These are phyloP conservation scores for Zarea fungicola DNA, from an alignment of 2,329 filamentous ascomycete species.

Conservation along the genomic window DNA sequence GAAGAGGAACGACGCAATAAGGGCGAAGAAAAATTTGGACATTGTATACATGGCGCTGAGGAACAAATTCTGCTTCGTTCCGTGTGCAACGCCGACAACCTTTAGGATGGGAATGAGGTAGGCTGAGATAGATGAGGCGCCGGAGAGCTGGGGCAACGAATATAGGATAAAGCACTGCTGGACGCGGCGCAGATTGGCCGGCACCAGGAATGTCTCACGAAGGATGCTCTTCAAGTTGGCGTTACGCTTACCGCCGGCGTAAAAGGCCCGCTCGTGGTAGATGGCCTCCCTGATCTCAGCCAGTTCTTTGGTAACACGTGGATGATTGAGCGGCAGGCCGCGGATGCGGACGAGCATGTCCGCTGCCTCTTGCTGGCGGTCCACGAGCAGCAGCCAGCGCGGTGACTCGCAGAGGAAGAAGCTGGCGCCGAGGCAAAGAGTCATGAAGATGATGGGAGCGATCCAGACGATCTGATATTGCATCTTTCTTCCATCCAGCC, in stretches of 20 bases:
- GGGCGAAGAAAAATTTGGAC: slow-evolving; percentile 36
- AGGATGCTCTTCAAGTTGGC: slow-evolving; percentile 16
- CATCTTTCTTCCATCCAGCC: slow-evolving; percentile 22
- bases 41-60: slow-evolving; percentile 38
- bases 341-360: slow-evolving; percentile 19
- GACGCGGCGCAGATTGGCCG: slow-evolving; percentile 34
- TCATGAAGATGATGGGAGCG: slow-evolving; percentile 21
- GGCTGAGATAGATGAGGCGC: slow-evolving; percentile 38
- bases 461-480: slow-evolving; percentile 27
- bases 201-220: slow-evolving; percentile 32
- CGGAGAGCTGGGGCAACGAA: slow-evolving; percentile 37
- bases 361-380: slow-evolving; percentile 23
- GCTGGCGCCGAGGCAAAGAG: slow-evolving; percentile 21
- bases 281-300: slow-evolving; percentile 26
- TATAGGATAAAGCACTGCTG: slow-evolving; percentile 34
- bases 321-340: slow-evolving; percentile 22
- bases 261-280: slow-evolving; percentile 14
- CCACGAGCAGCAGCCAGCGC: slow-evolving; percentile 30
- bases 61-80: slow-evolving; percentile 29
- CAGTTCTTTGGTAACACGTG: slow-evolving; percentile 23
- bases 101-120: slow-evolving; percentile 39
- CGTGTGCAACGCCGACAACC: slow-evolving; percentile 28
- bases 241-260: slow-evolving; percentile 18
- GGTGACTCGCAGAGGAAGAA: slow-evolving; percentile 34
- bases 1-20: slow-evolving; percentile 39